phyloP scores from a whole-genome alignment of 768 basidiomycete species.

The Collybia nuda region DNA sequence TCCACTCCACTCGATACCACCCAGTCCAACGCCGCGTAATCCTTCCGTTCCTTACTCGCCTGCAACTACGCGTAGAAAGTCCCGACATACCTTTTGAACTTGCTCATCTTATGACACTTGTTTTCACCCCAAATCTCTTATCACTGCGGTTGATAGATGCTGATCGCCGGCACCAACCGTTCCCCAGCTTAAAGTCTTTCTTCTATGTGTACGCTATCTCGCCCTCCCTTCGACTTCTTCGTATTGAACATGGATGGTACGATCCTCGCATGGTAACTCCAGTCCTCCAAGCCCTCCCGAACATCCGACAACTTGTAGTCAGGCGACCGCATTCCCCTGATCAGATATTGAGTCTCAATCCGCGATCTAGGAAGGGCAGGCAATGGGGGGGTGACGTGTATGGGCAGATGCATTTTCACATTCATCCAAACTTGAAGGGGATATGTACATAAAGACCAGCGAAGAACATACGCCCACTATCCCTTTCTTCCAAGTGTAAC shows the following conservation, averaged over 20 bases:
- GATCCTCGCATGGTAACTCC: conserved; percentile 38
- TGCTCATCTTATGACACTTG: conserved; percentile 45
- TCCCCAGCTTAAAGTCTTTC: conserved; percentile 46
- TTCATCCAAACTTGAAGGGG: conserved; percentile 4
- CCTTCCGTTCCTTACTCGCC: conserved; percentile 44
- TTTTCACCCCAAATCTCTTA: conserved; percentile 47
- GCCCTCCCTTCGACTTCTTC: conserved; percentile 34
- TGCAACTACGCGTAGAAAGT: conserved; percentile 52
- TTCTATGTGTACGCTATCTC: conserved; percentile 44
- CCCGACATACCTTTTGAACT: conserved; percentile 64
- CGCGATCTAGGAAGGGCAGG: conserved; percentile 10
- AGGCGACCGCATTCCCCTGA: conserved; percentile 30
- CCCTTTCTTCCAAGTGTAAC: not conserved
- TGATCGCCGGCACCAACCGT: conserved; percentile 32
- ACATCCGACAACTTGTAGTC: conserved; percentile 30
- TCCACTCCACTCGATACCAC: conserved; percentile 20
- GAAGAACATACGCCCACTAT: too few species aligned
- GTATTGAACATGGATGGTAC: conserved; percentile 49
- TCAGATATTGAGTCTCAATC: conserved; percentile 28
- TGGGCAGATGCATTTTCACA: conserved; percentile 10
- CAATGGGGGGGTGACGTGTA: conserved; percentile 7
- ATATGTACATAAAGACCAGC: not conserved
- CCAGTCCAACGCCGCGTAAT: conserved; percentile 30
- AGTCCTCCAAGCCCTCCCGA: conserved; percentile 30
- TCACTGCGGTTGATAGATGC: conserved; percentile 48